A percentile compares a stretch with the other conserved stretches of the same genome.
phyloP scores from a whole-genome alignment of 768 basidiomycete genomes.

The Phylloporus sp. region DNA sequence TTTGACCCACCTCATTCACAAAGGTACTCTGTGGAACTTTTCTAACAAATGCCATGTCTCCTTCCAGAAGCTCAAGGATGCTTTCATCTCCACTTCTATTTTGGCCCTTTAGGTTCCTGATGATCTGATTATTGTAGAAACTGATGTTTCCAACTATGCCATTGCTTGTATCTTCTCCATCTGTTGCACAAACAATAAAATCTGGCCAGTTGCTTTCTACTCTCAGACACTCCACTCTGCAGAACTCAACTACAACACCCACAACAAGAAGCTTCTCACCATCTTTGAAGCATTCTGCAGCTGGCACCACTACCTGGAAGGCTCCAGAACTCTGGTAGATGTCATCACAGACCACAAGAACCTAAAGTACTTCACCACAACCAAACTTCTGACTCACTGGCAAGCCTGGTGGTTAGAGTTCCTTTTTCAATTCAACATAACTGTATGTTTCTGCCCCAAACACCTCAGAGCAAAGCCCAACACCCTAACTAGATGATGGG shows the following conservation, averaged over 20 bases:
- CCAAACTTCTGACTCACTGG: no score
- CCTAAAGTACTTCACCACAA: no score
- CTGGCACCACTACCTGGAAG: no score
- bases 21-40: not conserved
- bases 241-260: slow-evolving; percentile 1
- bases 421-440: no score
- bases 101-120: not conserved
- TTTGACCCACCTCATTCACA: not conserved
- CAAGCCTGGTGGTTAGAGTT: no score
- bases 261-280: no score
- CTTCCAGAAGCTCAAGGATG: not conserved
- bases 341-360: not conserved
- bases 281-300: no score
- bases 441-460: no score
- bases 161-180: no score
- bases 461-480: not conserved
- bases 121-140: not conserved
- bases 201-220: not conserved
- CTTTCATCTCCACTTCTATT: not conserved
- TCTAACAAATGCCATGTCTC: not conserved
- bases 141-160: not conserved
- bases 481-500: not conserved
- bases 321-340: not conserved
- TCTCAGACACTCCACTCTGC: not conserved
- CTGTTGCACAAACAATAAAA: not conserved